phyloP scores from a whole-genome alignment of 2,329 filamentous ascomycete species.

The Didymella glomerata region DNA sequence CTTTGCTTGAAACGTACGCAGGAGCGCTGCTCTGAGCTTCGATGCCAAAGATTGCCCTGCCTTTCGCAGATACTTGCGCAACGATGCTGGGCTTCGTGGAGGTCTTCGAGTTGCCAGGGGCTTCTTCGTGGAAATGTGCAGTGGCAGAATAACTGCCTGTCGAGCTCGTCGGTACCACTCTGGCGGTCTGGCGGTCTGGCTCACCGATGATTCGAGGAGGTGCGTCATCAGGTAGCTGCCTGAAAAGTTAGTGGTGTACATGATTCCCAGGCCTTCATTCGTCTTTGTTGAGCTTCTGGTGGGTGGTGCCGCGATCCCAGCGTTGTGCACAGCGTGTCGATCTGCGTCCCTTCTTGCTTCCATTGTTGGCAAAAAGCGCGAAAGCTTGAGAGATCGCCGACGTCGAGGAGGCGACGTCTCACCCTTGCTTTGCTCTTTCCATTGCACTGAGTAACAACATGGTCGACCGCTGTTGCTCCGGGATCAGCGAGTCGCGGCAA shows the following conservation, averaged over 20 bases:
- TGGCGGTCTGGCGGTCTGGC: conserved; percentile 12
- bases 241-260: conserved; percentile 28
- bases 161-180: conserved; percentile 28
- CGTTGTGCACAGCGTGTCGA: conserved; percentile 33
- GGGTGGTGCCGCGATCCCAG: conserved; percentile 23
- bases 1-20: conserved; percentile 24
- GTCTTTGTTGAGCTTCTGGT: background rate
- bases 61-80: background rate
- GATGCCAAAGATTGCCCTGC: background rate
- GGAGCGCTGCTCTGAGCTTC: background rate
- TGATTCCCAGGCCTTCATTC: conserved; percentile 18
- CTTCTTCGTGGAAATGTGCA: background rate
- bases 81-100: background rate
- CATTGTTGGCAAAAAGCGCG: conserved; percentile 25
- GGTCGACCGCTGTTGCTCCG: conserved; percentile 21
- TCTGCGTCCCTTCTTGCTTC: conserved; percentile 11
- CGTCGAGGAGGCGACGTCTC: conserved; percentile 22
- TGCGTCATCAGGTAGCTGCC: conserved; percentile 28
- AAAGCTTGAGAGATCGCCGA: conserved; percentile 23
- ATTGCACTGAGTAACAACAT: conserved; percentile 12
- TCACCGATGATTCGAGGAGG: conserved; percentile 21
- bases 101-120: background rate
- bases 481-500: conserved; percentile 27
- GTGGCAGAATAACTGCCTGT: conserved; percentile 19
- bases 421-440: conserved; percentile 9